A percentile compares a stretch with the other conserved stretches of the same genome.
phyloP scores from a whole-genome alignment of 805 yeast species.

The Saccharomycopsis olivae region DNA sequence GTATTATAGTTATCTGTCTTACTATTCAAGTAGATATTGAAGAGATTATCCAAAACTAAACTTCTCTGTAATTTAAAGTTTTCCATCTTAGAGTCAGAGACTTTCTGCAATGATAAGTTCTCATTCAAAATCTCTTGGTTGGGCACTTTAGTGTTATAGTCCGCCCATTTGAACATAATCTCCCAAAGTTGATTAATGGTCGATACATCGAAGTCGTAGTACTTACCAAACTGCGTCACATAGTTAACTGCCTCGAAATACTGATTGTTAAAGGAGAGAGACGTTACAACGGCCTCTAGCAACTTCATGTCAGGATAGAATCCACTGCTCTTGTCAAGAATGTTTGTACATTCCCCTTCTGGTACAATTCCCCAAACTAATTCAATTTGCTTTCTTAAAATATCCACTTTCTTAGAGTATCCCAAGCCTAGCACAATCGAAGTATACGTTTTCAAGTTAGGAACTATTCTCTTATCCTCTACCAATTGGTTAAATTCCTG shows the following conservation, averaged over 20 bases:
- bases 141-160: constrained; percentile 6
- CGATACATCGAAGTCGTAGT: constrained; percentile 1
- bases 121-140: background rate
- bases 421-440: constrained; percentile 24
- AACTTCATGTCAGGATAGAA: constrained; percentile 22
- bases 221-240: constrained; percentile 19
- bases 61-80: constrained; percentile 20
- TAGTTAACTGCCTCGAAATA: constrained; percentile 23
- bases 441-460: constrained; percentile 20
- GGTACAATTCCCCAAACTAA: constrained; percentile 24
- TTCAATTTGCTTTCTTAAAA: constrained; percentile 21
- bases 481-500: constrained; percentile 15
- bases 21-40: too few relatives aligned
- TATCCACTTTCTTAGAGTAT: constrained; percentile 21
- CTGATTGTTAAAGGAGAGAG: constrained; percentile 24
- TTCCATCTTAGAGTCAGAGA: background rate
- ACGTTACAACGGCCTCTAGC: constrained; percentile 23
- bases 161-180: constrained; percentile 8
- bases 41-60: constrained; percentile 22
- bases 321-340: constrained; percentile 5
- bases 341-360: constrained; percentile 3
- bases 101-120: background rate
- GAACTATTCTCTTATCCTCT: constrained; percentile 16
- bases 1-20: too few relatives aligned
- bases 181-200: constrained; percentile 1